Percentiles rank a stretch among this genome's conserved stretches.
Conservation (phyloP, 1,284 basidiomycete species). For the Coniophora puteana region DNA sequence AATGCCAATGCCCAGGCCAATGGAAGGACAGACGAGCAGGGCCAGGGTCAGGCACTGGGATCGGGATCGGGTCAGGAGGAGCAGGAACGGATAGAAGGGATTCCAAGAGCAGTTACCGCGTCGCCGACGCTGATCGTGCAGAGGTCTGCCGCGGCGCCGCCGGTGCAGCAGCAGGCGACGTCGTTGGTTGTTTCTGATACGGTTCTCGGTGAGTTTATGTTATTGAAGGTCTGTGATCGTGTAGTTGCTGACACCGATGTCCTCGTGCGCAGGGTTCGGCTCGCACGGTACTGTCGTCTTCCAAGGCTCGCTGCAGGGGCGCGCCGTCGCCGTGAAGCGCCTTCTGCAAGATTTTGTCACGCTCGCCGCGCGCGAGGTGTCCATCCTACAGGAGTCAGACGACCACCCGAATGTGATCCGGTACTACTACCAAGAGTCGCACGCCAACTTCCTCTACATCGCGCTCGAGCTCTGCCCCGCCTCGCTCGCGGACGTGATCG, state of each 20-base stretch:
- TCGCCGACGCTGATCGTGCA: slow-evolving; percentile 20
- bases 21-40: slow-evolving; percentile 24
- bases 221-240: slow-evolving; percentile 1
- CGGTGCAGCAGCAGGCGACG: slow-evolving; percentile 11
- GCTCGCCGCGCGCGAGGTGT: slow-evolving; percentile 91
- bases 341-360: slow-evolving; percentile 95
- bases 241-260: slow-evolving; percentile 2
- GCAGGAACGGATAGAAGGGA: slow-evolving; percentile 5
- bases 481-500: slow-evolving; percentile 90
- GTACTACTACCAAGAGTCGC: slow-evolving; percentile 96
- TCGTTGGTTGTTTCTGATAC: slow-evolving; percentile 70
- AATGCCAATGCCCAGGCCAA: slow-evolving; percentile 29
- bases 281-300: slow-evolving; percentile 97
- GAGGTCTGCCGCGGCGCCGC: too few species aligned
- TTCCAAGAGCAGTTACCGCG: slow-evolving; percentile 1
- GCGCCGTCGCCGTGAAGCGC: slow-evolving; percentile 96
- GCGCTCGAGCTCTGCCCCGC: slow-evolving; percentile 96
- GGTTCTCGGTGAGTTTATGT: slow-evolving; percentile 60
- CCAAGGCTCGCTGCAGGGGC: slow-evolving; percentile 90
- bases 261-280: slow-evolving; percentile 68
- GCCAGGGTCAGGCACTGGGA: slow-evolving; percentile 1
- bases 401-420: slow-evolving; percentile 98
- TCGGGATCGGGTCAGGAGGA: too few species aligned
- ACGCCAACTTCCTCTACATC: slow-evolving; percentile 93
- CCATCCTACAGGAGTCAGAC: slow-evolving; percentile 92